Percentiles rank a stretch among this genome's conserved stretches.
These are phyloP conservation scores for Botrytis paeoniae DNA, from an alignment of 2,329 filamentous ascomycete species.

Conservation along the genomic window DNA sequence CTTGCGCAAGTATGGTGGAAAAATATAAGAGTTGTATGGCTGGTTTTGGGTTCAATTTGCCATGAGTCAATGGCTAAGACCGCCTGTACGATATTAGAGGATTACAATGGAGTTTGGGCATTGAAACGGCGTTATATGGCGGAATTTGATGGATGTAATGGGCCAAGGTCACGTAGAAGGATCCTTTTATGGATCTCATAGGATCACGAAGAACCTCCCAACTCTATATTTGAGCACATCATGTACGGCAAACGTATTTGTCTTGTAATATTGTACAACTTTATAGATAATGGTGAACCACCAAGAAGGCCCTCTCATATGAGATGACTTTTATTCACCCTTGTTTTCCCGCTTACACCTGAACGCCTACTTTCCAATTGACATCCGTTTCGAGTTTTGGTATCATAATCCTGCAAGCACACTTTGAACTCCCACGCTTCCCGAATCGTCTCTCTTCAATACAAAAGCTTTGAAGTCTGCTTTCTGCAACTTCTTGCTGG, in stretches of 20 bases:
- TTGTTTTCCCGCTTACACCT: background rate
- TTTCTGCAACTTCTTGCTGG: constrained; percentile 57
- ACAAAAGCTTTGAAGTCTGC: constrained; percentile 81
- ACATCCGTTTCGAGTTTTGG: constrained; percentile 19
- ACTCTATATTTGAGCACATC: constrained; percentile 24
- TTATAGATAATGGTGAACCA: background rate
- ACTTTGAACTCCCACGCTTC: constrained; percentile 76
- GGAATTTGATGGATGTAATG: background rate
- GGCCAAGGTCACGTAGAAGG: background rate
- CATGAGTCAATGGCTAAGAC: constrained; percentile 22
- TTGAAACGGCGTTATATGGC: constrained; percentile 28
- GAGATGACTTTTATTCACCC: background rate
- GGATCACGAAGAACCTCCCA: constrained; percentile 26
- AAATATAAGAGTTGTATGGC: constrained; percentile 92
- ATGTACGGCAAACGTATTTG: background rate
- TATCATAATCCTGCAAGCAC: constrained; percentile 57
- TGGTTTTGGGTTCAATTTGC: constrained; percentile 77
- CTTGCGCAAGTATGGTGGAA: constrained; percentile 79
- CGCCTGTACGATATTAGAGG: constrained; percentile 12
- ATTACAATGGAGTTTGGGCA: constrained; percentile 26
- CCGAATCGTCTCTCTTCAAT: constrained; percentile 77
- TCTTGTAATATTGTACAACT: constrained; percentile 12
- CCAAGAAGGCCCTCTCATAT: background rate
- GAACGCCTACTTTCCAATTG: constrained; percentile 15
- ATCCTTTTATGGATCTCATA: constrained; percentile 8